Conservation (phyloP, 2,329 filamentous ascomycete species). For the Penicillium sp. region DNA sequence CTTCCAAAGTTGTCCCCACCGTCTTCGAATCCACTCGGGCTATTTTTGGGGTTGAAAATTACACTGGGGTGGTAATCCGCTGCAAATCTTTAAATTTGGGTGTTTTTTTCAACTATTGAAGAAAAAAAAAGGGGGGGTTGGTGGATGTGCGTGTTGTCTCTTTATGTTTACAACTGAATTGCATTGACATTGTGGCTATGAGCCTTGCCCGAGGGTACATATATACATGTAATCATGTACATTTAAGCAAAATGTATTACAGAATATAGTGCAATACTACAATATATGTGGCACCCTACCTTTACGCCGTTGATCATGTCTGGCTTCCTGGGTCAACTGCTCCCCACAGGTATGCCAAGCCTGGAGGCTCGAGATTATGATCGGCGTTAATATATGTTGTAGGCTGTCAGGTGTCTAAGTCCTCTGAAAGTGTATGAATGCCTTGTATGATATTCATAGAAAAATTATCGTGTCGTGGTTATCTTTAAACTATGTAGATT, state of each 20-base stretch:
- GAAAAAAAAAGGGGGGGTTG: background rate
- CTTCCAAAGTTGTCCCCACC: conserved; percentile 9
- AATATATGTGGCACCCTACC: background rate
- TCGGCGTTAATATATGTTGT: background rate
- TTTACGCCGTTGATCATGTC: background rate
- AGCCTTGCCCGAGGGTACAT: background rate
- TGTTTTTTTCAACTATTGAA: conserved; percentile 1
- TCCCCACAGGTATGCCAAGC: conserved; percentile 26
- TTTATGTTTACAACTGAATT: background rate
- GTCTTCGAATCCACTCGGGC: conserved; percentile 11
- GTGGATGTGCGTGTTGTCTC: background rate
- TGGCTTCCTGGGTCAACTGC: background rate
- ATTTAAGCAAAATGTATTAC: background rate
- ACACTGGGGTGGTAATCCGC: background rate
- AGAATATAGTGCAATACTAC: background rate
- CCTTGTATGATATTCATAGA: conserved; percentile 1
- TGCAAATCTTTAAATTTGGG: background rate
- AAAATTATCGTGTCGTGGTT: background rate
- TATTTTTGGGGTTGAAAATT: conserved; percentile 23
- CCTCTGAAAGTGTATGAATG: background rate
- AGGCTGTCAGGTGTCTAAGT: background rate
- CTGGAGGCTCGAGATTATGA: conserved; percentile 15
- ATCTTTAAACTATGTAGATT: background rate
- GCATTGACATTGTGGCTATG: background rate
- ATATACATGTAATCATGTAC: too few species aligned